These are phyloP conservation scores for Berkeleyomyces basicola DNA, from an alignment of 2,329 filamentous ascomycete genomes.

Conservation along the genomic window DNA sequence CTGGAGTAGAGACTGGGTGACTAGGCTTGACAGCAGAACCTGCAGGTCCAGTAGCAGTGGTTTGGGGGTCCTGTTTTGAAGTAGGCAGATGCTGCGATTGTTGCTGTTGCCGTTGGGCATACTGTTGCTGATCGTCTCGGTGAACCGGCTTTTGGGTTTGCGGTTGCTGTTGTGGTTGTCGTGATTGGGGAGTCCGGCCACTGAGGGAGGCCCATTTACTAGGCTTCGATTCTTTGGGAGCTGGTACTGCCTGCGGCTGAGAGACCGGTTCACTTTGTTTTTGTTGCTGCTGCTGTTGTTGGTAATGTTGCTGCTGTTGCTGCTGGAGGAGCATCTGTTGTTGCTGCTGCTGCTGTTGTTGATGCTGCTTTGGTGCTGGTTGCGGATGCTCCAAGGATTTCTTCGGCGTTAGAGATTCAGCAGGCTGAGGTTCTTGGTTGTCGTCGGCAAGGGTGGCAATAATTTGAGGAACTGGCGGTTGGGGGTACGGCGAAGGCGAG, in stretches of 20 bases:
- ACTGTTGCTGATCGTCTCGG: conserved; percentile 3
- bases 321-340: background rate
- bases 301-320: background rate
- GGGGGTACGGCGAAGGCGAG: conserved; percentile 13
- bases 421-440: conserved; percentile 11
- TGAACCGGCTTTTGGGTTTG: conserved; percentile 8
- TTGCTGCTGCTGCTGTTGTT: background rate
- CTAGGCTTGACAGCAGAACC: conserved; percentile 26
- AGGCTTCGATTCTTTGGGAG: conserved; percentile 2
- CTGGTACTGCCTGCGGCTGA: conserved; percentile 9
- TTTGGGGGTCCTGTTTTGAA: background rate
- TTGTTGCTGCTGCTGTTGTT: conserved; percentile 1
- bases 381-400: background rate
- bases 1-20: conserved; percentile 45
- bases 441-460: conserved; percentile 43
- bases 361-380: background rate
- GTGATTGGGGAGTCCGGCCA: background rate
- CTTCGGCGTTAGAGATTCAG: background rate
- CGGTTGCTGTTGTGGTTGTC: conserved; percentile 11
- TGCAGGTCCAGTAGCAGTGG: conserved; percentile 44
- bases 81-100: background rate
- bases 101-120: conserved; percentile 18
- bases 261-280: background rate
- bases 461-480: conserved; percentile 37
- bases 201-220: conserved; percentile 4